phyloP scores from a whole-genome alignment of 1,139 yeast genomes.

The Pichia norvegensis region DNA sequence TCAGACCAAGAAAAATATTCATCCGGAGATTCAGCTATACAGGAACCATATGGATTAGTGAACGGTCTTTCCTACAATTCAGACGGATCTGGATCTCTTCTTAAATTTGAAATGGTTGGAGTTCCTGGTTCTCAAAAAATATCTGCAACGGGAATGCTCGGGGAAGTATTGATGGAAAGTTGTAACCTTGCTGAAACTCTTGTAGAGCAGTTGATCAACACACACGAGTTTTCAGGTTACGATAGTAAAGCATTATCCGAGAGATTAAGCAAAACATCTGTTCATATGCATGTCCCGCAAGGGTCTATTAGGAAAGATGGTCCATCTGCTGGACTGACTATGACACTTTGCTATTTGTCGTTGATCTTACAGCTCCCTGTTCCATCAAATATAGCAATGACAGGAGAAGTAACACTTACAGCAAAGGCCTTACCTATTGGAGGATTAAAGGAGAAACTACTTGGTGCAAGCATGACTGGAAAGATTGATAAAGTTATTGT shows the following conservation, averaged over 20 bases:
- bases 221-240: slow-evolving; percentile 23
- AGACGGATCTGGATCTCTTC: slow-evolving; percentile 79
- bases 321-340: slow-evolving; percentile 89
- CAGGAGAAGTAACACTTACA: slow-evolving; percentile 84
- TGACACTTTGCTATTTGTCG: slow-evolving; percentile 74
- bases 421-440: slow-evolving; percentile 88
- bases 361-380: slow-evolving; percentile 62
- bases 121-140: slow-evolving; percentile 38
- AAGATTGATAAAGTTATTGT: slow-evolving; percentile 52
- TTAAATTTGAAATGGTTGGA: slow-evolving; percentile 73
- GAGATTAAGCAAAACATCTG: slow-evolving; percentile 46
- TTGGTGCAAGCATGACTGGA: slow-evolving; percentile 77
- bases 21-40: slow-evolving; percentile 29
- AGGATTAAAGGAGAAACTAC: slow-evolving; percentile 75
- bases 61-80: slow-evolving; percentile 86
- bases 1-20: slow-evolving; percentile 30
- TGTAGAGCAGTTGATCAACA: slow-evolving; percentile 52
- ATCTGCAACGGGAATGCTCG: slow-evolving; percentile 63
- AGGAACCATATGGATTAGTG: slow-evolving; percentile 62
- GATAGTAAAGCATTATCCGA: slow-evolving; percentile 30
- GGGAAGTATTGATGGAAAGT: slow-evolving; percentile 76
- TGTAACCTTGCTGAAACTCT: slow-evolving; percentile 73
- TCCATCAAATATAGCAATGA: slow-evolving; percentile 72
- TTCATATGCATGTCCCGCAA: slow-evolving; percentile 84
- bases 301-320: slow-evolving; percentile 89